These are phyloP conservation scores for Malus sylvestris DNA, from an alignment of 306 rosid species.

Conservation along the genomic window DNA sequence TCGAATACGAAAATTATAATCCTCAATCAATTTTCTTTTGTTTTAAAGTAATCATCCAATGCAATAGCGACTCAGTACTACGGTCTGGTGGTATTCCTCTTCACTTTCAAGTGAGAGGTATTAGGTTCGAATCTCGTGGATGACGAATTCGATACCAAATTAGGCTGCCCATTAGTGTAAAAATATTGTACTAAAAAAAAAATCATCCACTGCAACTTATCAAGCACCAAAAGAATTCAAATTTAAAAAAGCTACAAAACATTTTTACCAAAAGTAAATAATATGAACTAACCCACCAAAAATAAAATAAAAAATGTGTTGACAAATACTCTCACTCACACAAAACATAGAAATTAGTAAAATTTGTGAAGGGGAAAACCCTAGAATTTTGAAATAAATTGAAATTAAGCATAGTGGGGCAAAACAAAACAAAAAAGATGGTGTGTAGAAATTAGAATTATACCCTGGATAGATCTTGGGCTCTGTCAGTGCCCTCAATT, in stretches of 20 bases:
- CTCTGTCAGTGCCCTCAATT: conserved; percentile 37
- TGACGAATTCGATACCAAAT: too few species aligned
- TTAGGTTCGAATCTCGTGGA: too few species aligned
- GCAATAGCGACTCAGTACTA: background rate
- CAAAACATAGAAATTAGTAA: background rate
- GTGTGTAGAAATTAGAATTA: too few species aligned
- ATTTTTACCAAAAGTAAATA: background rate
- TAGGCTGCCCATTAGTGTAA: too few species aligned
- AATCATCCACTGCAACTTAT: background rate
- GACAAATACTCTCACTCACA: background rate
- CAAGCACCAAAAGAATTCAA: background rate
- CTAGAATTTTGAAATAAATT: background rate
- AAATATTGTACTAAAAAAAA: too few species aligned
- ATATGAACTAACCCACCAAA: background rate
- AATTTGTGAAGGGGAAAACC: background rate
- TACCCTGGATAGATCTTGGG: conserved; percentile 59
- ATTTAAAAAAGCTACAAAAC: background rate
- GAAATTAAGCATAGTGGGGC: background rate
- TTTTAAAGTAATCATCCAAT: background rate
- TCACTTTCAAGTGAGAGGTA: too few species aligned
- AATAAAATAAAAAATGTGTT: background rate
- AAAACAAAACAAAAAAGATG: background rate
- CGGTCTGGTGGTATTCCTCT: too few species aligned
- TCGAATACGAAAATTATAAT: background rate
- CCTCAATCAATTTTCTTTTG: background rate